phyloP scores from a whole-genome alignment of 768 basidiomycete genomes.

The Psilocybe sp. region DNA sequence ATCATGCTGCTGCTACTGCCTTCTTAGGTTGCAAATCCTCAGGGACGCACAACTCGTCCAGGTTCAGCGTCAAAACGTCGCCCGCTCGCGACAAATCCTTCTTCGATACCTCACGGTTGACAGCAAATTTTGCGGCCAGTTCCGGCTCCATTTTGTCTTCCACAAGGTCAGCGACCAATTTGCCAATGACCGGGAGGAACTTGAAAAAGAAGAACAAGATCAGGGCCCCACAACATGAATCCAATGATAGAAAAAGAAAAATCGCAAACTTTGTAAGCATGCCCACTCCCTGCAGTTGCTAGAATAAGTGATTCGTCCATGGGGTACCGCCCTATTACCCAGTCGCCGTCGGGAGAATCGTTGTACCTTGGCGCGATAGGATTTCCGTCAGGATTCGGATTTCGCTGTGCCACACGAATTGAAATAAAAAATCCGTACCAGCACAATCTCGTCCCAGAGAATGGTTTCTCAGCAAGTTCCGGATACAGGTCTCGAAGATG shows the following conservation, averaged over 20 bases:
- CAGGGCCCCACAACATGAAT: not conserved
- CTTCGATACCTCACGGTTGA: conserved; percentile 41
- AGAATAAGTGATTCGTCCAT: conserved; percentile 59
- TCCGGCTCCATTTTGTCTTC: conserved; percentile 56
- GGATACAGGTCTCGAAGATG: conserved; percentile 67
- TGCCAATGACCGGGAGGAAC: conserved; percentile 86
- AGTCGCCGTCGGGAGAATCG: conserved; percentile 83
- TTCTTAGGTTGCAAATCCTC: conserved; percentile 33
- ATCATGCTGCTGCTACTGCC: not conserved
- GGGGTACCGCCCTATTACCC: conserved; percentile 79
- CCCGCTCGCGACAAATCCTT: conserved; percentile 33
- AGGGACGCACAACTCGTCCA: conserved; percentile 46
- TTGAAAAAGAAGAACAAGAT: conserved; percentile 27
- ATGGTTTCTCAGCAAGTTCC: conserved; percentile 69
- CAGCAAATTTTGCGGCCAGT: conserved; percentile 59
- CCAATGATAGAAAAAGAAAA: not conserved
- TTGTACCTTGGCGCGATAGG: conserved; percentile 63
- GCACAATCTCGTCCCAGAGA: conserved; percentile 75
- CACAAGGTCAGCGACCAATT: conserved; percentile 70
- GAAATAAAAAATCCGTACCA: conserved; percentile 54
- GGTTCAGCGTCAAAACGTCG: conserved; percentile 35
- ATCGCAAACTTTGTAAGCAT: conserved; percentile 69
- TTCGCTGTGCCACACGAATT: not conserved
- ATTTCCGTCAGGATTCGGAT: conserved; percentile 2
- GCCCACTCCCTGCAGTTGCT: conserved; percentile 87